Base-by-base conservation (phyloP, 495 filamentous ascomycete species). In the Penicillium arizonense region DNA sequence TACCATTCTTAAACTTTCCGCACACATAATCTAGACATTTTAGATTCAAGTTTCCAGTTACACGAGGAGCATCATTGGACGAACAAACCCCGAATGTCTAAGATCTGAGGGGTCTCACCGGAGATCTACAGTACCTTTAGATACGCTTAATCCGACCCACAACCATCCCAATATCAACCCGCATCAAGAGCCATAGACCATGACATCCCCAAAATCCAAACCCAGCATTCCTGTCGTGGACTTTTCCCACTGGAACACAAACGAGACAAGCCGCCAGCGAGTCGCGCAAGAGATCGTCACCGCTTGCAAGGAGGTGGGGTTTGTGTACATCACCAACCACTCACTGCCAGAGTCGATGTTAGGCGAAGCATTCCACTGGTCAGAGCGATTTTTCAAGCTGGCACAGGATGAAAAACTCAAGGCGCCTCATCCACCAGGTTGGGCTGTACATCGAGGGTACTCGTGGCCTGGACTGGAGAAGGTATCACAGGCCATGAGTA, bases 401-500 rank as follows among this genome's bases (percentile, higher is more conserved):
- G 64, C 71, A 3, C 56, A 61, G 26, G 69, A 73, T 6, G 69
- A 71, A 14, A 83, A 82, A 48, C 68, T 75, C 57, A 71, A 78
- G 38, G 84, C 82, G 13, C 83, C 83, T 14, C 84, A 87, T 66
- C 85, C 85, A 4, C 74, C 77, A 37, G 80, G 81, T 46, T 71
- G 73, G 62, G 66, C 63, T 5, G 65, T 75, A 18, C 85, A 88
- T 59, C 75, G 86, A 38, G 85, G 86, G 10, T 88, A 88, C 61
- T 87, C 84, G 2, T 81, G 79, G 70, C 78, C 81, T 0, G 83
- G 84, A 5, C 64, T 82, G 34, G 85, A 88, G 65, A 88, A 87
- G 57, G 82, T 88, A 6, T 78, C 77, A 4, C 82, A 87, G 54
- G 72, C 75, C 11, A 77, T 80, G 47, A 81, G 79, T 59, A 61